Base-by-base conservation (phyloP, 176 grass and related monocot genomes). In the Bolboschoenus planiculmis region DNA sequence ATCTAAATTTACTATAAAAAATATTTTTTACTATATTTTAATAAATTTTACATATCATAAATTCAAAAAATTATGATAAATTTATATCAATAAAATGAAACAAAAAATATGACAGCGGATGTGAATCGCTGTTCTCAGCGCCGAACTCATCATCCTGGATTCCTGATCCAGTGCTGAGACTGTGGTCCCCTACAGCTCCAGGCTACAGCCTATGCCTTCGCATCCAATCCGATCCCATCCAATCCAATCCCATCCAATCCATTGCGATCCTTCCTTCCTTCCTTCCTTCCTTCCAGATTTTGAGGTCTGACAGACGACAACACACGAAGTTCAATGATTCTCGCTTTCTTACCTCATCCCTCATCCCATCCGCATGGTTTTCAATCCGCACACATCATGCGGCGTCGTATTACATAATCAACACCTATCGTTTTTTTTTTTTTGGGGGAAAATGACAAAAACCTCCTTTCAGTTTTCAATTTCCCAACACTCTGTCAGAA, bases 381-480 rank as follows among this genome's bases (percentile, higher is more conserved):
- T 59, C 53, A 81, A 7, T 16, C 40, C 79, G 44, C 58, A 43
- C 55, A 37, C 78, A 27, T 60, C 34, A 62, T 39, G 4, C 7
- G 53, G 18, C 20, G 55, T 35, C 30, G 54, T 78, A 11, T 10
- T 20, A n/a, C 4, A 30, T 62, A n/a, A n/a, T n/a, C n/a, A n/a
- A n/a, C n/a, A n/a, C 2, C 15, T 21, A 42, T 60, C 50, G 4
- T 58, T 15, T 56, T 81, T 63, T 40, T n/a, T n/a, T n/a, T n/a
- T n/a, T n/a, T n/a, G n/a, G n/a, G 79, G 56, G 27, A 46, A 81
- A 81, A 81, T 81, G 79, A 81, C 79, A 63, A 81, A 47, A 81
- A 29, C 13, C 20, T 16, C 56, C 79, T 81, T 81, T 81, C 5
- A 50, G 11, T 10, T 15, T 16, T 62, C 59, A 62, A 31, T 0